phyloP scores from a whole-genome alignment of 2,329 filamentous ascomycete species.

The Venturia asperata region DNA sequence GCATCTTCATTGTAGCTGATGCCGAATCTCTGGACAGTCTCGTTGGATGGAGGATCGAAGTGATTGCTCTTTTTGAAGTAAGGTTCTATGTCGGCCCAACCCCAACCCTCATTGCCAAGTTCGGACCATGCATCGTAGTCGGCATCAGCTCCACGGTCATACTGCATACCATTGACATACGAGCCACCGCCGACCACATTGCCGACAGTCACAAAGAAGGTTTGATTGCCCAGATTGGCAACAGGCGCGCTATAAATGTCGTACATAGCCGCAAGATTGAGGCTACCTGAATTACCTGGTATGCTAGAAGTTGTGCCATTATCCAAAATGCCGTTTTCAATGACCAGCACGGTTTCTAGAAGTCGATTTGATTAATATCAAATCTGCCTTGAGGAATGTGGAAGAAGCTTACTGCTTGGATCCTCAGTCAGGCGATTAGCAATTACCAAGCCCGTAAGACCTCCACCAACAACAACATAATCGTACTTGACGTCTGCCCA shows the following conservation, averaged over 20 bases:
- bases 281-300: neutral
- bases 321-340: constrained; percentile 1
- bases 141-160: neutral
- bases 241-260: neutral
- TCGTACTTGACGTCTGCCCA: constrained; percentile 26
- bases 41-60: constrained; percentile 15
- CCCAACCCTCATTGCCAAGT: constrained; percentile 43
- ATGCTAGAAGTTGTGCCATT: constrained; percentile 1
- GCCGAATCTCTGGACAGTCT: too few relatives aligned
- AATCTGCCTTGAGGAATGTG: neutral
- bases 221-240: neutral
- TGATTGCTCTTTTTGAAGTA: constrained; percentile 25
- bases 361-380: neutral
- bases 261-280: neutral
- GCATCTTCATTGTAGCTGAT: too few relatives aligned
- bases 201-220: neutral
- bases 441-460: constrained; percentile 47
- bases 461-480: constrained; percentile 42
- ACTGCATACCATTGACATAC: constrained; percentile 6
- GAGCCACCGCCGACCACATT: constrained; percentile 3
- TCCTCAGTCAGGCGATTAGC: constrained; percentile 44
- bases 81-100: constrained; percentile 41
- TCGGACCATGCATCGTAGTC: neutral
- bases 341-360: constrained; percentile 7
- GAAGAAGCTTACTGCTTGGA: neutral